A percentile compares a stretch with the other conserved stretches of the same genome.
Conservation (phyloP, 441 rosid species). For the Lepidium campestre region DNA sequence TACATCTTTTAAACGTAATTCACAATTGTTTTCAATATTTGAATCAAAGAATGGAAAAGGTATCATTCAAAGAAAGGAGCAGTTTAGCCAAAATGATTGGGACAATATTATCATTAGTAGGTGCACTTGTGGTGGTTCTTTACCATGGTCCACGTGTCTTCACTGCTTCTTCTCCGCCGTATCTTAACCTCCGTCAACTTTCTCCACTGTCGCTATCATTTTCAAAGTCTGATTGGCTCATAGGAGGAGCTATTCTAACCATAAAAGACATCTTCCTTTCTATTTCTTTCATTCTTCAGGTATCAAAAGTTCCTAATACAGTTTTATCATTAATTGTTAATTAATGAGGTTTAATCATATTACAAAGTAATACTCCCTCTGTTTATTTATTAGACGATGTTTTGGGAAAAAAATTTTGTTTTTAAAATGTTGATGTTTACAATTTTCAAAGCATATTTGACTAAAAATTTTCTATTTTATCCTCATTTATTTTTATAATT, state of each 20-base stretch:
- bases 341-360: too few relatives aligned
- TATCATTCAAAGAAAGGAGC: conserved; percentile 30
- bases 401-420: too few relatives aligned
- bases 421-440: too few relatives aligned
- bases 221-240: conserved; percentile 26
- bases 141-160: conserved; percentile 36
- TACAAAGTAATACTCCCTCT: too few relatives aligned
- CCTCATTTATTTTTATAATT: too few relatives aligned
- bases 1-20: too few relatives aligned
- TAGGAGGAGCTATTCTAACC: conserved; percentile 37
- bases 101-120: conserved; percentile 29
- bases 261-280: neutral
- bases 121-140: conserved; percentile 39
- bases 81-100: conserved; percentile 41
- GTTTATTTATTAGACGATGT: too few relatives aligned
- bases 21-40: neutral
- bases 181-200: neutral
- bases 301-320: neutral
- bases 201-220: neutral
- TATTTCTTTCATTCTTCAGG: conserved; percentile 33
- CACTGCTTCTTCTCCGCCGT: neutral
- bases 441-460: too few relatives aligned
- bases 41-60: conserved; percentile 44
- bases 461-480: too few relatives aligned
- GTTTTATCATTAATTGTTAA: neutral